Evolutionary conservation across 2,329 filamentous ascomycete genomes (phyloP).

Genomic region (Nemania abortiva): DNA sequence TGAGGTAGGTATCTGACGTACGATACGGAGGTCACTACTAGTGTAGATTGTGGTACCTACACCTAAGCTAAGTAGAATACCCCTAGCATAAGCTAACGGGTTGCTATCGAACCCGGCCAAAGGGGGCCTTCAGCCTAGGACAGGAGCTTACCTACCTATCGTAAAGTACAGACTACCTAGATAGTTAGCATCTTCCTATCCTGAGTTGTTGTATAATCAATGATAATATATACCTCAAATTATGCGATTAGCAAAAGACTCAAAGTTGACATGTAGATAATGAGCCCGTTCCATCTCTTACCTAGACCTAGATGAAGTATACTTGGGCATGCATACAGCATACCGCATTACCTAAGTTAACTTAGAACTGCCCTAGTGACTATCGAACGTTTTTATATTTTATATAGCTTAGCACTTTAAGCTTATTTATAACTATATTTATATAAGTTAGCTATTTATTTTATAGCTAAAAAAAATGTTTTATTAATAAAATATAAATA

Average conservation of each 20-base stretch:
- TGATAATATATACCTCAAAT: background rate
- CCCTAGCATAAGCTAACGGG: constrained; percentile 4
- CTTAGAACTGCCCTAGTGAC: too few relatives aligned
- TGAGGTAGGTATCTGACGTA: background rate
- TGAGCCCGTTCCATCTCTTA: background rate
- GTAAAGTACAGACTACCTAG: background rate
- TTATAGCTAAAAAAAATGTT: too few relatives aligned
- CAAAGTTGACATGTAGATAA: background rate
- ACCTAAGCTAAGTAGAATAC: background rate
- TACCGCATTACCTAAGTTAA: too few relatives aligned
- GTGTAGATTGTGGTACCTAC: background rate
- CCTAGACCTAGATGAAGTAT: background rate
- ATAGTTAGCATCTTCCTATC: background rate
- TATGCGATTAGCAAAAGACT: background rate
- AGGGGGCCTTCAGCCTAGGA: background rate
- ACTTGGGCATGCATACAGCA: background rate
- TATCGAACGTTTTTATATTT: too few relatives aligned
- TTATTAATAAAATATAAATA: too few relatives aligned
- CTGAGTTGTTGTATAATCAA: background rate
- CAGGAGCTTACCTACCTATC: too few relatives aligned
- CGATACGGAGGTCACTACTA: background rate
- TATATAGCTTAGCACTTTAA: too few relatives aligned
- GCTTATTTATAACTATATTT: too few relatives aligned
- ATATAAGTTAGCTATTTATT: too few relatives aligned
- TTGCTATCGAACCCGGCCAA: constrained; percentile 4